Evolutionary conservation across 805 yeast genomes (phyloP).

Genomic region (Maudiozyma pseudohumilis): DNA sequence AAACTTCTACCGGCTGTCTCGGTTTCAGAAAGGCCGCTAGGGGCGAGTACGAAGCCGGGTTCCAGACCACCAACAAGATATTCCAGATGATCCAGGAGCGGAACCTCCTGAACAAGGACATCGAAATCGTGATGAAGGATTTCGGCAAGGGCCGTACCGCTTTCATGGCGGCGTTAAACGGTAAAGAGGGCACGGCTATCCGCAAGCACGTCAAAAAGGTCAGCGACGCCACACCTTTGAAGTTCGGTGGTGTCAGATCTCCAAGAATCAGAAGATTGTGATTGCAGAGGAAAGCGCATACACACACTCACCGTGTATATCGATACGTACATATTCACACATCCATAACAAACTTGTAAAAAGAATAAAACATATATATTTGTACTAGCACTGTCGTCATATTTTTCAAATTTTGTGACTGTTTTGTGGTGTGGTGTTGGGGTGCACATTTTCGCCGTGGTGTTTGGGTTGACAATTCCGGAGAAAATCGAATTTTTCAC

Average conservation of each 20-base stretch:
- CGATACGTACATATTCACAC: background rate
- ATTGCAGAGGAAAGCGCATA: constrained; percentile 11
- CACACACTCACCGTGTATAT: no score
- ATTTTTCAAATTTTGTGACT: no score
- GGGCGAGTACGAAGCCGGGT: constrained; percentile 88
- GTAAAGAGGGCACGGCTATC: constrained; percentile 74
- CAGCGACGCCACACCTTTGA: constrained; percentile 70
- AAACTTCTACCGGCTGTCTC: constrained; percentile 70
- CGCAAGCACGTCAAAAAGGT: constrained; percentile 60
- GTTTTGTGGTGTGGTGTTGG: background rate
- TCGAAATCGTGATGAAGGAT: constrained; percentile 71
- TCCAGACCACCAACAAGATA: constrained; percentile 68
- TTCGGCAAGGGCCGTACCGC: constrained; percentile 89
- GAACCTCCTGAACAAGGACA: constrained; percentile 44
- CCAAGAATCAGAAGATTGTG: constrained; percentile 70
- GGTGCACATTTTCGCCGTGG: background rate
- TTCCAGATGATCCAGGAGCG: constrained; percentile 63
- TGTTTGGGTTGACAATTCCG: background rate
- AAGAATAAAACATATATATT: background rate
- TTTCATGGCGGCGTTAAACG: constrained; percentile 70
- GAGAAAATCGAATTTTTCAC: background rate
- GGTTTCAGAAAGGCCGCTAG: constrained; percentile 88
- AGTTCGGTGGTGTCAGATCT: constrained; percentile 87
- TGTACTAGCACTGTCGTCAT: background rate
- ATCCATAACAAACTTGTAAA: background rate